Evolutionary conservation across 352 stramenopile species (phyloP).

Genomic region (Thalassiosira mediterranea): DNA sequence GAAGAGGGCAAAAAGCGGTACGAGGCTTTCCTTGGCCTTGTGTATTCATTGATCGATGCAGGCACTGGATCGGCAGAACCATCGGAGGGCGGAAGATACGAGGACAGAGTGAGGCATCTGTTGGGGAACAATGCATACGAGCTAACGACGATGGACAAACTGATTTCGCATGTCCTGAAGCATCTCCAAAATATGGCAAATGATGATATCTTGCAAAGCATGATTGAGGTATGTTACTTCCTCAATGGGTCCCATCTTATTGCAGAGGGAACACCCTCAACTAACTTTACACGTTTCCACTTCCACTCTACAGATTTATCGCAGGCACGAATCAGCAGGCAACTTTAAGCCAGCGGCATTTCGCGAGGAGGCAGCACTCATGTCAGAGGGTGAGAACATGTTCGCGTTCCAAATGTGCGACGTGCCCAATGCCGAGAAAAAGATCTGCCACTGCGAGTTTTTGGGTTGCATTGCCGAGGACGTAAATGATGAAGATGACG

Average conservation of each 20-base stretch:
- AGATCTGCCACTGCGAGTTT: constrained; percentile 75
- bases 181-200: constrained; percentile 81
- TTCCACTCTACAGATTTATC: constrained; percentile 61
- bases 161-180: constrained; percentile 84
- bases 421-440: constrained; percentile 64
- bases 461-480: constrained; percentile 79
- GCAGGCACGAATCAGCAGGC: constrained; percentile 63
- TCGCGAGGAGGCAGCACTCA: constrained; percentile 75
- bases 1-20: constrained; percentile 71
- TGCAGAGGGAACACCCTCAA: no score
- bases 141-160: constrained; percentile 85
- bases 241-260: background rate
- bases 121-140: constrained; percentile 81
- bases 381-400: constrained; percentile 82
- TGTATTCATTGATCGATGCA: constrained; percentile 77
- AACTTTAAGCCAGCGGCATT: constrained; percentile 83
- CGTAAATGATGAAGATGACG: constrained; percentile 55
- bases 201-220: constrained; percentile 81
- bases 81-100: constrained; percentile 74
- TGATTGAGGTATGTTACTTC: constrained; percentile 55
- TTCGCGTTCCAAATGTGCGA: constrained; percentile 83
- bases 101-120: constrained; percentile 78
- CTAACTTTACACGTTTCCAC: no score
- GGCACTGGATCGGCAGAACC: constrained; percentile 33
- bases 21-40: constrained; percentile 77